Evolutionary conservation across 2,329 filamentous ascomycete genomes (phyloP).

Genomic region (Pyricularia sp.): DNA sequence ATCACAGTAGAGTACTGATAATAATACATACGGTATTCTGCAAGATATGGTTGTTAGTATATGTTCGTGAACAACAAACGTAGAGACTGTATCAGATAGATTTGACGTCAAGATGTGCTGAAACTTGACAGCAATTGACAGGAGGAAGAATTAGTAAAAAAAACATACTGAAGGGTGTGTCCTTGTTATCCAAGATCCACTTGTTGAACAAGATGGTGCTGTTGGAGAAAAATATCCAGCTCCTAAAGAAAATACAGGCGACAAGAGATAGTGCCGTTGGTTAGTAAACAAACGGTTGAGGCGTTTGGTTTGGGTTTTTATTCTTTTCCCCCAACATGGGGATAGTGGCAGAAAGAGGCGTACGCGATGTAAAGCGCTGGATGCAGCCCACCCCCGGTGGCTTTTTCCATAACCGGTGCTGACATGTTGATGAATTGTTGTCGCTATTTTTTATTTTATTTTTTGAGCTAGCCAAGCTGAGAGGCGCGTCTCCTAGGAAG

Average conservation of each 20-base stretch:
- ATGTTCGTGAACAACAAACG: not conserved
- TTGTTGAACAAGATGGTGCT: constrained; percentile 89
- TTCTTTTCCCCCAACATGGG: not conserved
- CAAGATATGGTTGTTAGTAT: not conserved
- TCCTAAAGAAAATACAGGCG: constrained; percentile 23
- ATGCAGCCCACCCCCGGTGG: constrained; percentile 17
- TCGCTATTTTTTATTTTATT: not conserved
- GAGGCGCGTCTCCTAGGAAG: not conserved
- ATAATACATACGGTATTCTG: constrained; percentile 7
- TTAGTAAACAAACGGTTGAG: not conserved
- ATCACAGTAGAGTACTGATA: not conserved
- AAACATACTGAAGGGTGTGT: constrained; percentile 60
- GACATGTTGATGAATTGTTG: not conserved
- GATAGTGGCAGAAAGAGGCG: constrained; percentile 6
- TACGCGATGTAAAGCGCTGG: constrained; percentile 27
- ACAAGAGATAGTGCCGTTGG: not conserved
- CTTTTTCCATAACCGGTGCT: constrained; percentile 17
- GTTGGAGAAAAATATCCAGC: constrained; percentile 81
- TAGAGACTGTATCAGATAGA: not conserved
- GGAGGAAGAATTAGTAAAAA: not conserved
- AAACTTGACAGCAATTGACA: not conserved
- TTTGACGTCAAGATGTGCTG: not conserved
- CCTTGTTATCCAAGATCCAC: constrained; percentile 61
- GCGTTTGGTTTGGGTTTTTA: not conserved
- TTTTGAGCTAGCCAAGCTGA: not conserved